Conservation (phyloP, 345 rosid genomes). For the Acer campestre region DNA sequence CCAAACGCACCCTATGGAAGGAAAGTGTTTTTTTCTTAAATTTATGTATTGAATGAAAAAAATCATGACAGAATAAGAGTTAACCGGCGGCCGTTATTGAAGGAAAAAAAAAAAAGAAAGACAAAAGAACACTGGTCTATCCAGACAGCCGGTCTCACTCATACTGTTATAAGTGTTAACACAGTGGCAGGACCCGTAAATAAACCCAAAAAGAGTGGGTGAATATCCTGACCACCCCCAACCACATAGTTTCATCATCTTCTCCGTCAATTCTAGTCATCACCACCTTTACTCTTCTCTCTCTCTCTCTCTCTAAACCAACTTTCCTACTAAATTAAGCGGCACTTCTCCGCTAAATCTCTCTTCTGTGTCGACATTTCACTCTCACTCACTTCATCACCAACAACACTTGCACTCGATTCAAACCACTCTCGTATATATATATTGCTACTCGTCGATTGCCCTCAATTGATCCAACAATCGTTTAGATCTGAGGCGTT, state of each 20-base stretch:
- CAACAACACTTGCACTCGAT: constrained; percentile 10
- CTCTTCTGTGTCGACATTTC: constrained; percentile 15
- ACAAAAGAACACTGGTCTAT: too few species aligned
- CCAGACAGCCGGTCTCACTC: too few species aligned
- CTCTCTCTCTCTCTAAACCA: constrained; percentile 22
- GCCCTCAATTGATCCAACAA: constrained; percentile 12
- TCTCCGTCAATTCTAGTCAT: constrained; percentile 28
- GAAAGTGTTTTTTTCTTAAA: too few species aligned
- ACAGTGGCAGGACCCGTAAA: constrained; percentile 54
- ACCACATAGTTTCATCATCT: constrained; percentile 38
- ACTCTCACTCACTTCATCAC: constrained; percentile 26
- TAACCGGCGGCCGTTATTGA: too few species aligned
- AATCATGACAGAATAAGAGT: too few species aligned
- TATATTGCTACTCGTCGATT: background rate
- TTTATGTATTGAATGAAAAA: too few species aligned
- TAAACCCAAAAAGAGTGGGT: constrained; percentile 24
- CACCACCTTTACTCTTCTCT: constrained; percentile 33
- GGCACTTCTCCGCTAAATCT: constrained; percentile 44
- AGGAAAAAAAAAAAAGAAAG: too few species aligned
- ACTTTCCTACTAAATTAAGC: constrained; percentile 27
- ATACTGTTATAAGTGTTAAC: too few species aligned
- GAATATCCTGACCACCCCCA: constrained; percentile 23
- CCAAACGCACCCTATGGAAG: too few species aligned
- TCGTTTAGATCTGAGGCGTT: constrained; percentile 46
- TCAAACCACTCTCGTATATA: background rate